Conservation (phyloP, 768 basidiomycete species). For the Mrakia gelida region DNA sequence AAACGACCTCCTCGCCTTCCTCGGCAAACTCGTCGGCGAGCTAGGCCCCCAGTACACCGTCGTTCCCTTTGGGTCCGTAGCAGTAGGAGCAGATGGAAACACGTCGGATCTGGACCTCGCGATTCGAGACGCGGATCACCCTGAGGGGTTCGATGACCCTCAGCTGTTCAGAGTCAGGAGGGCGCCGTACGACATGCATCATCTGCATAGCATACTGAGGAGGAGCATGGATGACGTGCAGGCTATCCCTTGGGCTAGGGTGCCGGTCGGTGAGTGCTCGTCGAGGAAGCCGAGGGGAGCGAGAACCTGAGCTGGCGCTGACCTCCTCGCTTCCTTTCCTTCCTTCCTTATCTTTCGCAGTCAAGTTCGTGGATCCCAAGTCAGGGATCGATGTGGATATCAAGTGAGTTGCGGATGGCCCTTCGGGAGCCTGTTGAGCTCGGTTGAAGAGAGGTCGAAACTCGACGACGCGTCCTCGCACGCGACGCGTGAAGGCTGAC, state of each 20-base stretch:
- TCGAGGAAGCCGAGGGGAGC: not conserved
- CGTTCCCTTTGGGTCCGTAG: slow-evolving; percentile 9
- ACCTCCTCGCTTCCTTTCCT: not conserved
- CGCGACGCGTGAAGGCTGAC: not conserved
- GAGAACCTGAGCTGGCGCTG: not conserved
- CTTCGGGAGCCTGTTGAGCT: too few relatives aligned
- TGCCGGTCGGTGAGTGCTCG: slow-evolving; percentile 19
- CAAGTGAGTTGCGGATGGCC: not conserved
- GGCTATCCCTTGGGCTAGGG: slow-evolving; percentile 17
- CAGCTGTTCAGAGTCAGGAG: not conserved
- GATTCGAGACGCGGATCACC: not conserved
- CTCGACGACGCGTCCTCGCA: too few relatives aligned
- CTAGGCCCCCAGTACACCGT: not conserved
- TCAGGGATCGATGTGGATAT: slow-evolving; percentile 25
- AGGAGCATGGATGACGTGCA: not conserved
- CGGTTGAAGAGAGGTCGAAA: too few relatives aligned
- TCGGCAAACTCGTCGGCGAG: not conserved
- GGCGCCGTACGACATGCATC: not conserved
- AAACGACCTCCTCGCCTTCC: slow-evolving; percentile 3
- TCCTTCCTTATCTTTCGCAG: not conserved
- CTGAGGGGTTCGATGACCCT: not conserved
- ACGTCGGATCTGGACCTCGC: slow-evolving; percentile 5
- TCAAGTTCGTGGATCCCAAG: slow-evolving; percentile 17
- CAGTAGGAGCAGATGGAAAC: not conserved
- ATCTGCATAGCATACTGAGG: not conserved